phyloP scores from a whole-genome alignment of 2,329 filamentous ascomycete species.

The Botrytis tulipae region DNA sequence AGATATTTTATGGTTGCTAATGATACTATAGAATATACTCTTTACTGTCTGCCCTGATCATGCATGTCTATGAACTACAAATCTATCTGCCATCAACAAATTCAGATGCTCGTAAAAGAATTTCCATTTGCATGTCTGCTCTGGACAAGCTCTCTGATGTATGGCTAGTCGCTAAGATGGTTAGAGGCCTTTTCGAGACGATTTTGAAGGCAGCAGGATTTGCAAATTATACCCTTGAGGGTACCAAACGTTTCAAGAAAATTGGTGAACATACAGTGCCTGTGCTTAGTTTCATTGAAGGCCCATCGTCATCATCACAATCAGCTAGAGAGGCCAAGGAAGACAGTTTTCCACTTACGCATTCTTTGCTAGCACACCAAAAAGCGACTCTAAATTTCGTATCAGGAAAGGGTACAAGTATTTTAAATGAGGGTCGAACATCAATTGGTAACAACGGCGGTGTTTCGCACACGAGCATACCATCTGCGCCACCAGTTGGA shows the following conservation, averaged over 20 bases:
- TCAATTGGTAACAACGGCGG: neutral
- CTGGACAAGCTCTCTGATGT: constrained; percentile 91
- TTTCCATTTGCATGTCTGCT: constrained; percentile 86
- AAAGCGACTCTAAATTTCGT: neutral
- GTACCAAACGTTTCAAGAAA: neutral
- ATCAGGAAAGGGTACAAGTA: neutral
- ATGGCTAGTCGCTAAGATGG: constrained; percentile 97
- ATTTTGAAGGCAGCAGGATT: constrained; percentile 54
- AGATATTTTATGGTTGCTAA: neutral
- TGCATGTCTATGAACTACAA: constrained; percentile 98
- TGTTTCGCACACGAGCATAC: neutral
- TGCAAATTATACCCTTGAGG: constrained; percentile 1
- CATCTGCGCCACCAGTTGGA: neutral
- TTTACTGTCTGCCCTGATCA: constrained; percentile 92
- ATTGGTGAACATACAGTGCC: neutral
- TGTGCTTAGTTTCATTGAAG: neutral
- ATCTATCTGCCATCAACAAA: constrained; percentile 86
- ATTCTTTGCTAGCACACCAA: constrained; percentile 5
- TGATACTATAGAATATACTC: constrained; percentile 82
- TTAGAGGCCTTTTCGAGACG: constrained; percentile 91
- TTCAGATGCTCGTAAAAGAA: constrained; percentile 78
- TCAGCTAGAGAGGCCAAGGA: neutral
- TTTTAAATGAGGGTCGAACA: neutral
- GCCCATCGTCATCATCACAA: neutral
- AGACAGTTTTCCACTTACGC: neutral